These are phyloP conservation scores for Mycena rebaudengoi DNA, from an alignment of 768 basidiomycete genomes.

Conservation along the genomic window DNA sequence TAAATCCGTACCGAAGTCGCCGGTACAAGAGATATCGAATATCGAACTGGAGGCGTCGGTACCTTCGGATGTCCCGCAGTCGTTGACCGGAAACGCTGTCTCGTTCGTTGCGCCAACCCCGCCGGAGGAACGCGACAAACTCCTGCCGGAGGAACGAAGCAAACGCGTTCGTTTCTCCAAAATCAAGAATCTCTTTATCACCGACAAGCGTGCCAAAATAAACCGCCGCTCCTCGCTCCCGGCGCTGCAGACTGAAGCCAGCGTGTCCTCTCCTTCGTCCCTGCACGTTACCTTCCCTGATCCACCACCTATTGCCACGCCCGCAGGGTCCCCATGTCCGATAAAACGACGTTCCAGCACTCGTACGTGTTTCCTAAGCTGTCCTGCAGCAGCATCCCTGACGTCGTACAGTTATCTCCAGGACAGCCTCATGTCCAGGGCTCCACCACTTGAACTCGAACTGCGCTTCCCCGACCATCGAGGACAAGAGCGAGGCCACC, in stretches of 20 bases:
- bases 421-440: constrained; percentile 18
- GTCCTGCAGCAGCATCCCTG: too few species aligned
- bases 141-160: neutral
- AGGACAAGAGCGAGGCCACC: neutral
- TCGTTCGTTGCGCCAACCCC: neutral
- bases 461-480: neutral
- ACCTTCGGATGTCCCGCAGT: too few species aligned
- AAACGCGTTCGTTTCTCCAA: constrained; percentile 17
- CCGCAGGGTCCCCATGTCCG: too few species aligned
- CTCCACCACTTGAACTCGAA: constrained; percentile 1
- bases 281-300: neutral
- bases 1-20: too few species aligned
- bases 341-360: neutral
- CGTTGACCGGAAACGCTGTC: too few species aligned
- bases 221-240: neutral
- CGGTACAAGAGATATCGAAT: too few species aligned
- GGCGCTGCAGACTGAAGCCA: neutral
- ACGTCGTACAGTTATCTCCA: constrained; percentile 16
- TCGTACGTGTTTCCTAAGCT: constrained; percentile 9
- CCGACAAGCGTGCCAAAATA: constrained; percentile 7
- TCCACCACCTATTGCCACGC: too few species aligned
- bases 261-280: neutral
- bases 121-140: too few species aligned
- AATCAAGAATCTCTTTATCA: constrained; percentile 13
- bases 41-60: too few species aligned